Evolutionary conservation across 2,329 filamentous ascomycete genomes (phyloP), one percentile per base, ranked within the genome.

Genomic region (Alternaria novae-zelandiae): DNA sequence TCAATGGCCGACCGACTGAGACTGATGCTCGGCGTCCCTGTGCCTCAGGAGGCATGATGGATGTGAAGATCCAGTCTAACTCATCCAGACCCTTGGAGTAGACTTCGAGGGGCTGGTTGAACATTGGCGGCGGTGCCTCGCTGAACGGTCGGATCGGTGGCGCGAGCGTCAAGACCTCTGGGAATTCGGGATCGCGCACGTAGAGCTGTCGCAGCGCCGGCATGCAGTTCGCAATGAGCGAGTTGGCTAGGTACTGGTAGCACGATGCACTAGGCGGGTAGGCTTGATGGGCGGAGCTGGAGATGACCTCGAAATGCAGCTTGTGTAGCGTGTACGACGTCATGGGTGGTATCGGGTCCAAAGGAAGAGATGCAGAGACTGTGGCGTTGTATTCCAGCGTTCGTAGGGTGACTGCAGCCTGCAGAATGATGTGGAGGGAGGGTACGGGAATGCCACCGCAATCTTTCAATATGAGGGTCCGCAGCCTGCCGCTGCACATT

Each of bases 211-310:
- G 86, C 9, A 98, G 85, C 36, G 86, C 87, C 1, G 94, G 93
- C 8, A 98, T 85, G 8, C 88, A 87, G 65, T 90, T 91, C 15
- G 89, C 87, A 64, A 96, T 88, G 30, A 98, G 87, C 0, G 93
- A 97, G n/a, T 87, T 87, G 25, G 93, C 90, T 20, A 98, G 87
- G 79, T 97, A 97, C 64, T 88, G 87, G 80, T 97, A 97, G 82
- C 97, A 96, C 17, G 85, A 86, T 23, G 83, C 81, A 7, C 84
- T 81, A 1, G 86, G 83, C 0, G 83, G 80, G 54, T 85, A 83
- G 54, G 86, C 78, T 11, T 89, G 85, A 21, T 88, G 87, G 0
- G 87, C 82, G 5, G 87, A 81, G 10, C 83, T 83, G 4, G 88
- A 86, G 11, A 88, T 90, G 76, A 98, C 92, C 80, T 97, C 95